Base-by-base conservation (phyloP, 495 filamentous ascomycete genomes). In the Xylaria scruposa region DNA sequence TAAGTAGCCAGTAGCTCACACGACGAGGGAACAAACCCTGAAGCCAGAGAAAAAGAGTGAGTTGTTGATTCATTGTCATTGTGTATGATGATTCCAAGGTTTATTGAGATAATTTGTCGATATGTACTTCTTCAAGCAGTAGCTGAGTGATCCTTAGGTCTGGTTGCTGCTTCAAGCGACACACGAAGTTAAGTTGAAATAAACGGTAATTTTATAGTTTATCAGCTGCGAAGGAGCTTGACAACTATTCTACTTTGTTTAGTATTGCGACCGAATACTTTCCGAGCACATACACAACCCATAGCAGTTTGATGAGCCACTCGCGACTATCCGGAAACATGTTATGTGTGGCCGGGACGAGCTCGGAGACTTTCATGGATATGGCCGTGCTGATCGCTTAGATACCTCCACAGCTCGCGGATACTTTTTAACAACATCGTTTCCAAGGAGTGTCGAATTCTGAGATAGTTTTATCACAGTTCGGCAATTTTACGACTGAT, bases 21-120 rank as follows among this genome's bases (percentile, higher is more conserved):
- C 61, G 61, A 21, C 61, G 61, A 46, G 61, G 61, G 40, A 29
- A 64, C 40, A 64, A 12, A 9, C 61, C 61, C 61, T 64, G 21
- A 44, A 46, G 61, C 61, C 61, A 64, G 10, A 62, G 61, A 13
- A 64, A 64, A 5, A 64, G 40, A 6, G 61, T 64, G 21, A 64
- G 21, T 46, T 64, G 38, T 29, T 64, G 38, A 10, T 46, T 64
- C 1, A 3, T 47, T 6, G 40, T 2, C 40, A 64, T 64, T 64
- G n/a, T 62, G 5, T 5, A 10, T n/a, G 5, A 8, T 2, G n/a
- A 4, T 26, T 31, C 19, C 3, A 47, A 29, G 4, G 61, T 0
- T 31, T 26, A 19, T 21, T 29, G 6, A 31, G 10, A 46, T 44
- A 26, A n/a, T 17, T 38, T 29, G 17, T 31, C 3, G 2, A 4